Base-by-base conservation (phyloP, 1,139 yeast species). In the Pichia kudriavzevii region DNA sequence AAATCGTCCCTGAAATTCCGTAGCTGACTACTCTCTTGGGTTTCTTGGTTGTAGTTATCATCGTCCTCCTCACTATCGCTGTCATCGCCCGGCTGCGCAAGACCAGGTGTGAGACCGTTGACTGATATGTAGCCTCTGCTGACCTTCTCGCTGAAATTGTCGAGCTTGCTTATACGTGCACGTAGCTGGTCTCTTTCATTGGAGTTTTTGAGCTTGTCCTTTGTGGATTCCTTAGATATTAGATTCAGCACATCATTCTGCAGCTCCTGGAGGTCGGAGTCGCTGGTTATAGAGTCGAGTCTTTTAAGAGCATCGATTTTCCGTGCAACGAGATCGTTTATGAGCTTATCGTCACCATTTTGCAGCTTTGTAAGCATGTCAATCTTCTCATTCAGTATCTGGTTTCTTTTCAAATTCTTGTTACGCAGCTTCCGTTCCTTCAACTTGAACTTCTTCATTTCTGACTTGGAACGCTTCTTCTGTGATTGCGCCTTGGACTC, bases 31-130 rank as follows among this genome's bases (percentile, higher is more conserved):
- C 35, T 20, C 7, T 9, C 26, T 4, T 27, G 22, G 5, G 26
- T 42, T 10, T 36, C 43, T 16, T n/a, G 22, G 10, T 20, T 20
- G 6, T 46, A 47, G 12, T 30, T 44, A 11, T 33, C 41, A 7
- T 32, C 43, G 4, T 39, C 44, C 2, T 41, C 42, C 7, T 35
- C 39, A 22, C 45, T 49, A 26, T 69, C 75, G 18, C 23, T 27
- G 26, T 63, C 56, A 47, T 68, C 69, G 34, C 79, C 94, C 15
- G 84, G 93, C 12, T 94, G 95, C 0, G 95, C 95, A 57, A 85
- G 68, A 36, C 95, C 95, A 1, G 95, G 95, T 1, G 95, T 85
- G 39, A 85, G 66, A 11, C 94, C 94, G 31, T 85, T 78, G 47
- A 68, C 69, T 9, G 69, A 58, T 42, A 63, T 58, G 33, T 53